Base-by-base conservation (phyloP, 2,329 filamentous ascomycete species). In the Apiospora aurea region DNA sequence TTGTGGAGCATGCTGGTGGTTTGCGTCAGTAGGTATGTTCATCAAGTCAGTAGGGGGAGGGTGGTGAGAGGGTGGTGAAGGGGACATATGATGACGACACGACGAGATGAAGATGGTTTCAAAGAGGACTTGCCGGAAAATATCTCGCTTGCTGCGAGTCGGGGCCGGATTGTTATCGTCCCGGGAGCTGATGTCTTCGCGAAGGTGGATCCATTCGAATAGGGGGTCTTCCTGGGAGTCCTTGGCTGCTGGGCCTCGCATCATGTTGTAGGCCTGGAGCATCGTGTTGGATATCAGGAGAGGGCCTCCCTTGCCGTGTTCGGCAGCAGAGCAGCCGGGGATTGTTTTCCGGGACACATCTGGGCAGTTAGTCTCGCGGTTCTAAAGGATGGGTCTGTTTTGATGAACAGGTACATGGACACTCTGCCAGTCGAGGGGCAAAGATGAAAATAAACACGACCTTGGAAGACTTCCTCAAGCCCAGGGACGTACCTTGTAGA, bases 231-330 rank as follows among this genome's bases (percentile, higher is more conserved):
- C 74, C 16, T 68, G 69, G 16, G 68, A 21, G 1, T 51, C 72
- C 14, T 71, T 74, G 21, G 75, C 69, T 8, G 24, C 70, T 11
- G 76, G 78, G 3, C 78, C 78, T 6, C 78, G 77, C 78, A 80
- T 79, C 16, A 72, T 68, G 2, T 76, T 47, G 34, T 79, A 80
- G 14, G 76, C 76, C 44, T 74, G 69, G 72, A 79, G 76, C 76
- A 78, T 77, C 4, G 75, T 70, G 69, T 78, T 75, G 14, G 77
- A 76, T 53, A 80, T 53, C 41, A 72, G 71, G 18, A 74, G 47
- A 1, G 64, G 67, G 14, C 41, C n/a, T 16, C 47, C 44, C 21
- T 71, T 69, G 13, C 68, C 61, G 18, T 75, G 21, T 13, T 69
- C 46, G 43, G 71, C 74, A 14, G 69, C 69, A 14, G 76, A 75